Evolutionary conservation across 176 grass and related monocot species (phyloP), one percentile per base, ranked within the genome.

Genomic region (Tillandsia leiboldiana): DNA sequence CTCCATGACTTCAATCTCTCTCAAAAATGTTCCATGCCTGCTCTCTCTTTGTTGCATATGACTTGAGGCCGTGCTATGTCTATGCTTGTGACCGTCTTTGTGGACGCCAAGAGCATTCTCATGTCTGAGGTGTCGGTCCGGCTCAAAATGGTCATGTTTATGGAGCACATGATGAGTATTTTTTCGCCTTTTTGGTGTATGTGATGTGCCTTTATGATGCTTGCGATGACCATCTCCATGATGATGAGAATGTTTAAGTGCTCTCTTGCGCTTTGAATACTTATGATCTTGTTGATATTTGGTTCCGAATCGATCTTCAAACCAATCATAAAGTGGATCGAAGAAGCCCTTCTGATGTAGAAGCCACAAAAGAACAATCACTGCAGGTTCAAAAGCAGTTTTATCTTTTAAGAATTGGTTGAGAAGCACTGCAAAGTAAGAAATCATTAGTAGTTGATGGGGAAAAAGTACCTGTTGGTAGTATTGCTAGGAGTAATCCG

Each of bases 311-410:
- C 63, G 53, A 48, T 76, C 84, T 14, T 80, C 72, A 79, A 79
- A 86, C 84, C 87, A 91, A 70, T 96, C 72, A 71, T 88, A 82
- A 26, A 91, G 22, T 13, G 83, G 85, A 70, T 88, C 88, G 69
- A 91, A 91, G 27, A 91, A 69, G 10, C 91, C 91, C 67, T 88
- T 86, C 65, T 82, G 83, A 76, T 91, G 87, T 26, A 96, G 63
- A 65, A 96, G 51, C 85, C 88, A 88, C 67, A 88, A 47, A 47
- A 88, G 63, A 27, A 83, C 62, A 53, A 52, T 53, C 42, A 69
- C 87, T 96, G 66, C 51, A 81, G 53, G 52, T 10, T 12, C 72
- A 5, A 63, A 78, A 9, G 12, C 9, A 65, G 3, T 15, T 49
- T 59, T 65, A 51, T 52, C 12, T 66, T 28, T 10, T 9, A 18